Evolutionary conservation across 2,329 filamentous ascomycete species (phyloP).

Genomic region (Fusarium begoniae): DNA sequence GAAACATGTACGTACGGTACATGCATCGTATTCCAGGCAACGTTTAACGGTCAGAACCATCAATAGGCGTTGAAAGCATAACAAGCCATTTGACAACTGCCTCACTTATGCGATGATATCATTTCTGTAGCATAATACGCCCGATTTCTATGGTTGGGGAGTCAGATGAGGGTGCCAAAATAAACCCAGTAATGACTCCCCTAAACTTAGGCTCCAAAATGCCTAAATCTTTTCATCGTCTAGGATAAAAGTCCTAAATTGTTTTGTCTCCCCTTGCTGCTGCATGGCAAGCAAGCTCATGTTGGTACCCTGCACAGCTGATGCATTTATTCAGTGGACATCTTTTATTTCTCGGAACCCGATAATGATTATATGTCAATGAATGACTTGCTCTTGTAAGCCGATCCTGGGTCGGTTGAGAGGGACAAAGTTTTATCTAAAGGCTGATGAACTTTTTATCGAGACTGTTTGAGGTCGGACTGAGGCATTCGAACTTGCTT

Average conservation of each 20-base stretch:
- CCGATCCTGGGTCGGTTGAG: accelerated
- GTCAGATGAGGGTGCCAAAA: background rate
- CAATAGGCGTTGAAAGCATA: background rate
- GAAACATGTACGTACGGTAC: background rate
- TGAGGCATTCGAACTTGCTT: no score
- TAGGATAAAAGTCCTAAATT: background rate
- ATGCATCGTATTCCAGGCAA: slow-evolving; percentile 5
- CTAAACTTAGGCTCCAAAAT: background rate
- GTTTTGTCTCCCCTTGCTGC: background rate
- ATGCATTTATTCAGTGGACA: background rate
- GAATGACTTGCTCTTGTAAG: background rate
- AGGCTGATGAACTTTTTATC: background rate
- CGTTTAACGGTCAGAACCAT: background rate
- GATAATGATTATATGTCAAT: background rate
- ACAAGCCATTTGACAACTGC: background rate
- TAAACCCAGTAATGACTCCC: background rate
- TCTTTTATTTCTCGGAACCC: background rate
- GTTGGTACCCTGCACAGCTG: no score
- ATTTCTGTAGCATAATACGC: background rate
- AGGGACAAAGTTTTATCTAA: accelerated
- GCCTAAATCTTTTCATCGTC: background rate
- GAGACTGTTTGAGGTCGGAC: no score
- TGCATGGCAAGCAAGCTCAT: background rate
- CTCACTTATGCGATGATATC: background rate
- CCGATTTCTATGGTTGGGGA: background rate